These are phyloP conservation scores for Chimonanthus praecox DNA, from an alignment of 164 flowering plant genomes.

Conservation along the genomic window DNA sequence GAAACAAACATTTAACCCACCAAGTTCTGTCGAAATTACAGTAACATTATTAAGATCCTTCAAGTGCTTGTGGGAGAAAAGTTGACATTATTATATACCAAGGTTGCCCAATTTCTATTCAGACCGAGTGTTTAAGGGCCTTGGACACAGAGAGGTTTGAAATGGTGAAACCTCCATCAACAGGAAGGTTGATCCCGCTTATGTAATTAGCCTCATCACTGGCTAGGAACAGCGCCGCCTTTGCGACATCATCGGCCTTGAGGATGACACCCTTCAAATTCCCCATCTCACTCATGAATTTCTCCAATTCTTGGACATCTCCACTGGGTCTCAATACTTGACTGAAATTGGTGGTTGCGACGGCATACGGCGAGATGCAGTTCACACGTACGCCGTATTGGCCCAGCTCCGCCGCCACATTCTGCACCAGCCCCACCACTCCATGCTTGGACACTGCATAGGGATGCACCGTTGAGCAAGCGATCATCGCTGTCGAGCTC, in stretches of 20 bases:
- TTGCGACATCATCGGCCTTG: slow-evolving; percentile 10
- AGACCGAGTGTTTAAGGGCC: background rate
- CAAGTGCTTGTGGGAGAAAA: no score
- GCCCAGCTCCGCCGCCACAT: slow-evolving; percentile 39
- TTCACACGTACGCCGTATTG: slow-evolving; percentile 46
- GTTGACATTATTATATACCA: no score
- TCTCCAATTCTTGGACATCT: slow-evolving; percentile 4
- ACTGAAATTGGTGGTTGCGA: slow-evolving; percentile 12
- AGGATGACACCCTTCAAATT: slow-evolving; percentile 13
- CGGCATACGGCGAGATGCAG: slow-evolving; percentile 34
- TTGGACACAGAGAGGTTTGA: slow-evolving; percentile 11
- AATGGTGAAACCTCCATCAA: slow-evolving; percentile 22
- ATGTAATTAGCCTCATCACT: slow-evolving; percentile 22
- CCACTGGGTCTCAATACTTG: background rate
- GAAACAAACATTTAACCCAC: no score
- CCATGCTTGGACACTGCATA: slow-evolving; percentile 33
- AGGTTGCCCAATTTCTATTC: no score
- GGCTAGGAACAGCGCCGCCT: slow-evolving; percentile 19
- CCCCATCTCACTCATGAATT: background rate
- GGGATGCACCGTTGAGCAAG: slow-evolving; percentile 15
- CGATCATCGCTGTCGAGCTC: slow-evolving; percentile 17
- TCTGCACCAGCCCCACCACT: slow-evolving; percentile 30
- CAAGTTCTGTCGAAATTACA: no score
- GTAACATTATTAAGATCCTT: no score
- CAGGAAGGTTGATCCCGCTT: slow-evolving; percentile 19